Base-by-base conservation (phyloP, 2,329 filamentous ascomycete genomes). In the Aspergillus latus region DNA sequence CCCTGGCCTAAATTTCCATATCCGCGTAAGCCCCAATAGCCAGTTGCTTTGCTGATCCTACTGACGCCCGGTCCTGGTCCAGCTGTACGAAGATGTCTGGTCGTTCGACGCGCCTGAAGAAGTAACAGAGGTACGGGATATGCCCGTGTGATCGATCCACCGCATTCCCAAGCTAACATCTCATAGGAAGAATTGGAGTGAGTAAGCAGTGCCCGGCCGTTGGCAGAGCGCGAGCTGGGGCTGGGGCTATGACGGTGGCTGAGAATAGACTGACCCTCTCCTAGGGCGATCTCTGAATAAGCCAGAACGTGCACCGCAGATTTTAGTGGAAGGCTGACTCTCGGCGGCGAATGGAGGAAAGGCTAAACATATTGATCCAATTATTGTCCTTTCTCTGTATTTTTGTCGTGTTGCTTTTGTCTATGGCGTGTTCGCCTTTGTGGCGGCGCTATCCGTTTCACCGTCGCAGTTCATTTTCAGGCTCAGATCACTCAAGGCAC, bases 21-120 rank as follows among this genome's bases (percentile, higher is more conserved):
- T 66, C 30, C 49, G 60, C 50, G 64, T 65, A 62, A 48, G 49
- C 26, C 39, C 52, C 15, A 43, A 21, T 16, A n/a, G 16, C 16
- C 8, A 1, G 13, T 8, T 26, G 15, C 8, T 21, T 21, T 40
- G 37, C 37, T 28, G 36, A 15, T n/a, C 26, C 36, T 28, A 37
- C 52, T 54, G 52, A 54, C 51, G 9, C 10, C 28, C 10, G 11
- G 8, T 13, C 45, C 57, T 47, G 56, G 30, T 50, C 49, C 34
- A 64, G 59, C 46, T 62, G 47, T 49, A 59, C 51, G 51, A 62
- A 29, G 57, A 63, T 32, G 40, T 59, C 9, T 64, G 59, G 57
- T 59, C 54, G 2, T 66, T 65, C 21, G 58, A 57, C 29, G 64
- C 64, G 10, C 64, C 64, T 21, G 56, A 59, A 21, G 52, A 58